A percentile compares a stretch with the other conserved stretches of the same genome.
phyloP scores from a whole-genome alignment of 2,329 filamentous ascomycete genomes.

The Aureobasidium sp. region DNA sequence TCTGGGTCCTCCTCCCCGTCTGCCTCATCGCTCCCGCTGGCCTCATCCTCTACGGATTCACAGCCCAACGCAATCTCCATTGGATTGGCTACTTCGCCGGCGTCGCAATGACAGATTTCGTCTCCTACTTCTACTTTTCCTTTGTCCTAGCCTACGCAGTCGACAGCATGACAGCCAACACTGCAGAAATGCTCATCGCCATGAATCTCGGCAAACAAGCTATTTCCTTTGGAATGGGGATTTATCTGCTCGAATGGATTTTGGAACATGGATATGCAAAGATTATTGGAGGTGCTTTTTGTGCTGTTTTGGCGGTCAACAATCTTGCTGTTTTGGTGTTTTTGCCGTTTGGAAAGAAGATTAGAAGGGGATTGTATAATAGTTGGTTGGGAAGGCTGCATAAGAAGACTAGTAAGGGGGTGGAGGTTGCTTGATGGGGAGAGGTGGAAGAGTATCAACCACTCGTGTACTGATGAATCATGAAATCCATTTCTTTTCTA shows the following conservation, averaged over 20 bases:
- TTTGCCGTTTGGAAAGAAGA: slow-evolving; percentile 31
- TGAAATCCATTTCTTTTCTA: background rate
- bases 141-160: slow-evolving; percentile 56
- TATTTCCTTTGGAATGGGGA: slow-evolving; percentile 30
- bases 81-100: slow-evolving; percentile 34
- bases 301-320: slow-evolving; percentile 28
- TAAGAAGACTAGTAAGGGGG: slow-evolving; percentile 21
- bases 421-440: slow-evolving; percentile 20
- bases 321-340: slow-evolving; percentile 29
- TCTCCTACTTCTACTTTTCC: slow-evolving; percentile 29
- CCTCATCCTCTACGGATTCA: slow-evolving; percentile 31
- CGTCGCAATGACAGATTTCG: slow-evolving; percentile 31
- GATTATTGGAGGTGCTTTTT: slow-evolving; percentile 31
- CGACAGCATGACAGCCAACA: slow-evolving; percentile 51
- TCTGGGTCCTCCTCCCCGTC: slow-evolving; percentile 30
- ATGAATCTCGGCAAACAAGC: slow-evolving; percentile 33
- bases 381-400: slow-evolving; percentile 30
- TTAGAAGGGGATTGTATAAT: slow-evolving; percentile 25
- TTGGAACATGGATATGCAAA: slow-evolving; percentile 27
- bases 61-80: slow-evolving; percentile 28
- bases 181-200: slow-evolving; percentile 53
- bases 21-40: slow-evolving; percentile 30
- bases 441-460: background rate
- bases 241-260: slow-evolving; percentile 33
- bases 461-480: background rate